Conservation (phyloP, 352 stramenopile species). For the Phytophthora fragariae region DNA sequence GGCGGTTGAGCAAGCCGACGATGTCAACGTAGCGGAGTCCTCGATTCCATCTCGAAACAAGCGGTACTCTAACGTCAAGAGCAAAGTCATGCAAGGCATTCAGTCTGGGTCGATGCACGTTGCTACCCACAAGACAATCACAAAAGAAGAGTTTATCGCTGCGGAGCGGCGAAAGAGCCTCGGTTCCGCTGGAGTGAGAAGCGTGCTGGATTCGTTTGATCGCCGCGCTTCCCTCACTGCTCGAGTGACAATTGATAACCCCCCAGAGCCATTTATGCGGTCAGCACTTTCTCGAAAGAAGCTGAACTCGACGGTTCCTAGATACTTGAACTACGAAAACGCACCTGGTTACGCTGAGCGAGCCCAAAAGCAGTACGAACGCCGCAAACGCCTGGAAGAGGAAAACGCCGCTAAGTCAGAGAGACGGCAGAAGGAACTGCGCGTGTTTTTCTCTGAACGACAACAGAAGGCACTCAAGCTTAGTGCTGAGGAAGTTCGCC, state of each 20-base stretch:
- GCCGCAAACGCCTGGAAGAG: constrained; percentile 72
- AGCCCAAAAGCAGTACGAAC: constrained; percentile 65
- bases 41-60: constrained; percentile 36
- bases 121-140: constrained; percentile 41
- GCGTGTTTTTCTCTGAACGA: constrained; percentile 51
- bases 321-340: constrained; percentile 75
- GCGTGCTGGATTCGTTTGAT: constrained; percentile 28
- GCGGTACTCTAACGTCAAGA: constrained; percentile 60
- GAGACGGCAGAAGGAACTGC: constrained; percentile 62
- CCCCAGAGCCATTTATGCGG: constrained; percentile 40
- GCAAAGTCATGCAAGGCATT: constrained; percentile 50
- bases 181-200: constrained; percentile 32
- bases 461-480: constrained; percentile 52
- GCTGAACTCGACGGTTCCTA: constrained; percentile 53
- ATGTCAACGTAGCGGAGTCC: background rate
- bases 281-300: constrained; percentile 52
- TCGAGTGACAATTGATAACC: constrained; percentile 25
- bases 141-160: constrained; percentile 47
- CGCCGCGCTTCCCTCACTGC: constrained; percentile 41
- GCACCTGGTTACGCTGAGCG: constrained; percentile 51
- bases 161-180: constrained; percentile 57
- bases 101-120: constrained; percentile 25
- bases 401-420: constrained; percentile 66
- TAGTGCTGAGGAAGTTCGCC: constrained; percentile 57
- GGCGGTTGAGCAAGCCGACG: constrained; percentile 22